Evolutionary conservation across 2,329 filamentous ascomycete species (phyloP).

Genomic region (Pseudonectria foliicola): DNA sequence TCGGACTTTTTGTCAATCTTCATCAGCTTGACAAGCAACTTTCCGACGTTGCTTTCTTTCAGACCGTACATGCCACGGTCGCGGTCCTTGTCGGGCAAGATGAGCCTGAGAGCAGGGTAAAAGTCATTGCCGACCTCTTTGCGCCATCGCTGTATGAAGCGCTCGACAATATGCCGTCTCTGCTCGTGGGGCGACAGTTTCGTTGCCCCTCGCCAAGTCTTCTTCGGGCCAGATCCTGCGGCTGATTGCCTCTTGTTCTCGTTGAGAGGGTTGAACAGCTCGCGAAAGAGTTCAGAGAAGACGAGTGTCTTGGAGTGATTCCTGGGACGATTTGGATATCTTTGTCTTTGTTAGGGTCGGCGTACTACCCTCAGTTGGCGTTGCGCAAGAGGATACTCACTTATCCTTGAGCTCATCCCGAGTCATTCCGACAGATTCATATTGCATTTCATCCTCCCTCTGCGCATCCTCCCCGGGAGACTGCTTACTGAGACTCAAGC

Average conservation of each 20-base stretch:
- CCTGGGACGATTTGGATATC: constrained; percentile 73
- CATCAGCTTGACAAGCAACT: constrained; percentile 83
- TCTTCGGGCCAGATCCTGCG: constrained; percentile 48
- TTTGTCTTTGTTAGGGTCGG: constrained; percentile 30
- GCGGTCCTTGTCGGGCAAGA: constrained; percentile 86
- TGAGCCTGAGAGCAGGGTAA: constrained; percentile 85
- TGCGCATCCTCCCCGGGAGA: constrained; percentile 33
- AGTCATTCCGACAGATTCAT: constrained; percentile 32
- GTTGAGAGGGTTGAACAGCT: constrained; percentile 72
- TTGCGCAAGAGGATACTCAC: constrained; percentile 17
- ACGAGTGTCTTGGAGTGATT: constrained; percentile 74
- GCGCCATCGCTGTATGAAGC: constrained; percentile 83
- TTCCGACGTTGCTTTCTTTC: constrained; percentile 87
- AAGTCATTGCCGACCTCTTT: constrained; percentile 85
- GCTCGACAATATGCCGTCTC: constrained; percentile 71
- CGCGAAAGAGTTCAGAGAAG: constrained; percentile 71
- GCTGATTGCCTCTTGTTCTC: constrained; percentile 73
- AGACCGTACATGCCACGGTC: constrained; percentile 89
- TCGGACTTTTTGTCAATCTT: constrained; percentile 88
- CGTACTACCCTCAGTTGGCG: neutral
- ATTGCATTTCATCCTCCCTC: constrained; percentile 47
- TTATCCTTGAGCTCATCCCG: constrained; percentile 39
- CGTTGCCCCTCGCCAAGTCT: constrained; percentile 50
- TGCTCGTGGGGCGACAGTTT: constrained; percentile 68
- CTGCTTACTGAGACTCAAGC: constrained; percentile 2